Base-by-base conservation (phyloP, 2,329 filamentous ascomycete genomes). In the Ophiostoma novo-ulmi region DNA sequence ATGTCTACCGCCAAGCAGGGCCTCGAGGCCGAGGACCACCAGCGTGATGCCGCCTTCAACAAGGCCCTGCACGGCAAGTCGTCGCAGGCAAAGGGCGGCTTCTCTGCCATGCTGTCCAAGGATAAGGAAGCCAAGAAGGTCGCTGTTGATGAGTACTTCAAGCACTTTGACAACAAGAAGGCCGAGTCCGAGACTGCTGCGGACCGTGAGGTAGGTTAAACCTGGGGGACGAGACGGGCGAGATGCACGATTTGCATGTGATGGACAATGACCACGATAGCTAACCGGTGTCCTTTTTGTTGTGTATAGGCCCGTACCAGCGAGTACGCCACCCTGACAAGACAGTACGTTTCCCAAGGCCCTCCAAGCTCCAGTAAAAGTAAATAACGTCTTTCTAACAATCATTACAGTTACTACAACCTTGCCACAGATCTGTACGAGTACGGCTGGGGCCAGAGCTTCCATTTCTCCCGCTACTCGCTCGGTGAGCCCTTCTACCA, bases 401-500 rank as follows among this genome's bases (percentile, higher is more conserved):
- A 13, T 6, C 6, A 48, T 8, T 10, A 52, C 20, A 71, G 70
- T 65, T 73, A 97, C 86, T 97, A 97, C 85, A 97, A 97, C 82
- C 88, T 97, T 67, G 93, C 92, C n/a, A 97, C 94, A 75, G 94
- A 97, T 78, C 82, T 97, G 68, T 97, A 97, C 85, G 95, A 98
- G 84, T 95, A 97, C 76, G 95, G 94, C 77, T 99, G 95, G 94
- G 92, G 92, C 73, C 89, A 93, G 77, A 94, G 90, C 68, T 99
- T 99, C 87, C 94, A 99, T 83, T 98, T 99, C 86, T 97, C 92
- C 83, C 93, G 94, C 74, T 97, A 94, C 81, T 91, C 92, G 70
- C 84, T 89, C 75, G 91, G 91, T 78, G 95, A 99, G 83, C 84
- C 88, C 69, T 98, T 98, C 84, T 84, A 88, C 80, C 92, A 96